Conservation (phyloP, 2,329 filamentous ascomycete species). For the Colletotrichum tanaceti region DNA sequence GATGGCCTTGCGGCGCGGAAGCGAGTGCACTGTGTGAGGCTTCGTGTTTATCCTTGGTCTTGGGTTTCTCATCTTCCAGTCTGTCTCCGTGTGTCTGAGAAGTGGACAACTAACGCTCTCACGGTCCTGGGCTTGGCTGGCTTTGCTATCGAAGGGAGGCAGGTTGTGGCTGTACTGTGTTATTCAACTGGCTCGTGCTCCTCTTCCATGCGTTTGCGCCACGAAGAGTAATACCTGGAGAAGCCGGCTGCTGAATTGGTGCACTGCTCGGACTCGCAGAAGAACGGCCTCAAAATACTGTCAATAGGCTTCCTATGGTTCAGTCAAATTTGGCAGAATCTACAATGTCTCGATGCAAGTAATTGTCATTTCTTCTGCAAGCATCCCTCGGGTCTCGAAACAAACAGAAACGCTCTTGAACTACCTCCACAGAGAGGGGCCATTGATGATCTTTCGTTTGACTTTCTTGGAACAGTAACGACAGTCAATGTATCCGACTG, state of each 20-base stretch:
- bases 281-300: neutral
- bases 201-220: neutral
- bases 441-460: neutral
- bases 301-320: neutral
- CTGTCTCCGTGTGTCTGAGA: too few relatives aligned
- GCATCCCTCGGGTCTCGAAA: neutral
- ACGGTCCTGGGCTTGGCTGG: neutral
- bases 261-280: neutral
- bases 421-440: neutral
- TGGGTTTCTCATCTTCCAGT: neutral
- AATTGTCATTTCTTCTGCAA: neutral
- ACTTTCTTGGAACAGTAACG: neutral
- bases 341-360: neutral
- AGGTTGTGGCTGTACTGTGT: neutral
- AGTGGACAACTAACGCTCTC: neutral
- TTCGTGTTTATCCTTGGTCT: neutral
- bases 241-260: neutral
- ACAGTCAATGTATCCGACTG: neutral
- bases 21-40: neutral
- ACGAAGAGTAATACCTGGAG: neutral
- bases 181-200: neutral
- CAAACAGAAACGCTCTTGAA: neutral
- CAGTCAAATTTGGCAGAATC: too few relatives aligned
- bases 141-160: neutral
- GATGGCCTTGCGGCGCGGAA: neutral